phyloP scores from a whole-genome alignment of 352 stramenopile species.

The Stramenopiles sp. region DNA sequence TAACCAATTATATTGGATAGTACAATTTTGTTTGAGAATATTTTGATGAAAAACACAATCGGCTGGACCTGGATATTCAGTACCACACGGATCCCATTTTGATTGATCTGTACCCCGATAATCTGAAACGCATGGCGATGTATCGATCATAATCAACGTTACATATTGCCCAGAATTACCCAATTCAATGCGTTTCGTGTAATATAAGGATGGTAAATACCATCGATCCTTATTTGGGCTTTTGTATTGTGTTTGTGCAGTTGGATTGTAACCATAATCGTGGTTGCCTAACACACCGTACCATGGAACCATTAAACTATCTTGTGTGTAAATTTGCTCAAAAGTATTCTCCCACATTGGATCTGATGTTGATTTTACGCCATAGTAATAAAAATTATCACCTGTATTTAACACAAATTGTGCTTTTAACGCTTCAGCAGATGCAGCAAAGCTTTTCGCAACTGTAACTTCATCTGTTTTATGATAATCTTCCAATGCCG shows the following conservation, averaged over 20 bases:
- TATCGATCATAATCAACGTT: background rate
- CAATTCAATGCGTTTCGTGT: background rate
- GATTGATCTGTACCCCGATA: background rate
- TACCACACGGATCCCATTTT: background rate
- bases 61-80: background rate
- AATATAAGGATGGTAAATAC: background rate
- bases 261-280: background rate
- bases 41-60: background rate
- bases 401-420: background rate
- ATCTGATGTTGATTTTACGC: background rate
- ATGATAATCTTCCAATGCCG: too few relatives aligned
- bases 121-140: background rate
- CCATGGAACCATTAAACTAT: background rate
- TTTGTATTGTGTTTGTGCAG: background rate
- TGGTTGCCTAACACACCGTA: background rate
- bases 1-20: background rate
- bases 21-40: background rate
- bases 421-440: background rate
- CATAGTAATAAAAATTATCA: background rate
- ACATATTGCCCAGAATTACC: background rate
- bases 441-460: background rate
- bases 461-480: background rate
- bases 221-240: background rate
- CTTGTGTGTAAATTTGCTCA: background rate
- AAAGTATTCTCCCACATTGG: background rate